Conservation (phyloP, 441 rosid species). For the Pelargonium australe region DNA sequence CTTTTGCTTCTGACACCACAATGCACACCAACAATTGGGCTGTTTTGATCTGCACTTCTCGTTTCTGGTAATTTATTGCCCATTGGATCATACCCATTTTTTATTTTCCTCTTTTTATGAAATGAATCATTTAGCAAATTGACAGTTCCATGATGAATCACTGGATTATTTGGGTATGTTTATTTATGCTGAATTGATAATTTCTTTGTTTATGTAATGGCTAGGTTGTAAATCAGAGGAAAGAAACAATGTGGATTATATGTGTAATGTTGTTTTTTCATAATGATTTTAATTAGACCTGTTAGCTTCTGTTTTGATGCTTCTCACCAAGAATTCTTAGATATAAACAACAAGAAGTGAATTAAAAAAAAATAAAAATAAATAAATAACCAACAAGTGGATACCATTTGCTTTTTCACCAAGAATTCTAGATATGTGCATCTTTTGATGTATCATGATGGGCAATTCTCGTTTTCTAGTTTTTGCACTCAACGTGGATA, state of each 20-base stretch:
- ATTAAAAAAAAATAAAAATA: too few species aligned
- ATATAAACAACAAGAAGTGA: too few species aligned
- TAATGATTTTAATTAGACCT: neutral
- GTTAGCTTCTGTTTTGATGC: neutral
- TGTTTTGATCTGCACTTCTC: conserved; percentile 94
- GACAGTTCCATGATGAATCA: too few species aligned
- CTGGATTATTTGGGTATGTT: too few species aligned
- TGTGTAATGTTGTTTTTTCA: neutral
- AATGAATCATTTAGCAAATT: too few species aligned
- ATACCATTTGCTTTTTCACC: too few species aligned
- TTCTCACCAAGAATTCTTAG: neutral
- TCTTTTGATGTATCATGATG: too few species aligned
- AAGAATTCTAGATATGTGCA: neutral
- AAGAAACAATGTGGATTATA: neutral
- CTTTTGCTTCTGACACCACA: conserved; percentile 39
- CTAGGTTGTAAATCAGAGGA: neutral
- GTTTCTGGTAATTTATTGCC: conserved; percentile 57
- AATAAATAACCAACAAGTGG: too few species aligned
- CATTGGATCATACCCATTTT: neutral
- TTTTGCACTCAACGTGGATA: too few species aligned
- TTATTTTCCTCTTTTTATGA: neutral
- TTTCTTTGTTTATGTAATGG: neutral
- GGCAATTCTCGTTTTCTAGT: too few species aligned
- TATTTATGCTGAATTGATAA: neutral
- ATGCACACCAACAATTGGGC: conserved; percentile 98